A percentile compares a stretch with the other conserved stretches of the same genome.
Evolutionary conservation across 371 early-diverging fungal species (phyloP).

Genomic region (Blakeslea trispora): DNA sequence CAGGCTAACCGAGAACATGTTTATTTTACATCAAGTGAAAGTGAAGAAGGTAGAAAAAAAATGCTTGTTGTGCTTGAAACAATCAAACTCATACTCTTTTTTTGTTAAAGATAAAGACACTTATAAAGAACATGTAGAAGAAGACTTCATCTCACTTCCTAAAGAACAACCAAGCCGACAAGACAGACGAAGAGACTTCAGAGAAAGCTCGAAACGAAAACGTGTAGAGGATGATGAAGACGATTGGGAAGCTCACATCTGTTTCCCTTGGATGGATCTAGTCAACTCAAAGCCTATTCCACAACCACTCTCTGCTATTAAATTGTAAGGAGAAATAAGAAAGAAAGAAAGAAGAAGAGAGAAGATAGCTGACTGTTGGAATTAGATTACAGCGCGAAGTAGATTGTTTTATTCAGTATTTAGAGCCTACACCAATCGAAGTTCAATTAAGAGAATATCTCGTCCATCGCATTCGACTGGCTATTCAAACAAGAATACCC

Average conservation of each 20-base stretch:
- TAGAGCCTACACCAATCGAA: constrained; percentile 82
- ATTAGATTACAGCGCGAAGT: constrained; percentile 36
- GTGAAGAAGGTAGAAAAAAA: background rate
- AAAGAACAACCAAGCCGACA: constrained; percentile 21
- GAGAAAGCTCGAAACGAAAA: constrained; percentile 11
- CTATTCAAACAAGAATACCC: constrained; percentile 44
- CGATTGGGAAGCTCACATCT: constrained; percentile 4
- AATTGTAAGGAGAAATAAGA: constrained; percentile 21
- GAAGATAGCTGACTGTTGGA: no score
- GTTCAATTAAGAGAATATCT: constrained; percentile 71
- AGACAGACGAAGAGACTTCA: constrained; percentile 19
- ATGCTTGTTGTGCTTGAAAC: no score
- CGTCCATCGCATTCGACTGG: constrained; percentile 58
- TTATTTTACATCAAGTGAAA: constrained; percentile 2
- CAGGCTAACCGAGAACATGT: constrained; percentile 11
- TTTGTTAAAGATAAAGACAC: no score
- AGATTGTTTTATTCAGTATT: constrained; percentile 47
- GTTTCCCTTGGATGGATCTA: constrained; percentile 30
- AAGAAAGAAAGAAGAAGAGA: no score
- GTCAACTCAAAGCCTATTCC: constrained; percentile 2
- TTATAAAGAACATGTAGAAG: no score
- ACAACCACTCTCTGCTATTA: constrained; percentile 4
- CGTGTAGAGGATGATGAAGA: background rate
- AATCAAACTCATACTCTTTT: no score
- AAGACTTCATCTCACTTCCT: constrained; percentile 30